Evolutionary conservation across 2,329 filamentous ascomycete species (phyloP), one percentile per base, ranked within the genome.

Genomic region (Botrytis medusae): DNA sequence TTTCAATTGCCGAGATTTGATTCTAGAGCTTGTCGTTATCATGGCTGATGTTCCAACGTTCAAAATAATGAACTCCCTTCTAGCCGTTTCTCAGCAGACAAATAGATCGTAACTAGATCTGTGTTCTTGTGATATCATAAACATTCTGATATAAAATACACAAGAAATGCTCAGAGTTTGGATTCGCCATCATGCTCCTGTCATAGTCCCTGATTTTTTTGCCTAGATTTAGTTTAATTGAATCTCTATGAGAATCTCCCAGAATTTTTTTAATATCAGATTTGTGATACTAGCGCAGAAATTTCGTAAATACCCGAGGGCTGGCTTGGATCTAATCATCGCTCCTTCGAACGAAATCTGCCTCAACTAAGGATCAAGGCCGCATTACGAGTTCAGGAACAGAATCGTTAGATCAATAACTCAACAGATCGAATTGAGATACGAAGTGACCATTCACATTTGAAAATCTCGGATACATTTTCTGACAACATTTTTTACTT

Each of bases 1-100:
- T 54, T 29, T 29, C n/a, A 8, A 54, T 54, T n/a, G 1, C n/a
- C n/a, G 51, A 29, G 12, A 7, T 8, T 18, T 54, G 14, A 54
- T 29, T 29, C 1, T 10, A 54, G 48, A 0, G 0, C 25, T n/a
- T 54, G 2, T n/a, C 14, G 1, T 16, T n/a, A 14, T 54, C n/a
- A 29, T 29, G 5, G 6, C n/a, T 29, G 14, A 54, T 54, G 5
- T 54, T 18, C 1, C n/a, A 54, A 29, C 14, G 1, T 54, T 7
- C 51, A 8, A 2, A 54, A 29, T 29, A 8, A 54, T 7, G 5
- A 29, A 16, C 51, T 16, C 25, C n/a, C 25, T 54, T 54, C 4
- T 51, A 51, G 37, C 10, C n/a, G 51, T 29, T 54, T 54, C n/a
- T n/a, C 25, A 7, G 7, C 5, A n/a, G 25, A 54, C 25, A 7